These are phyloP conservation scores for Kodamaea neixiangensis DNA, from an alignment of 805 yeast genomes.

Conservation along the genomic window DNA sequence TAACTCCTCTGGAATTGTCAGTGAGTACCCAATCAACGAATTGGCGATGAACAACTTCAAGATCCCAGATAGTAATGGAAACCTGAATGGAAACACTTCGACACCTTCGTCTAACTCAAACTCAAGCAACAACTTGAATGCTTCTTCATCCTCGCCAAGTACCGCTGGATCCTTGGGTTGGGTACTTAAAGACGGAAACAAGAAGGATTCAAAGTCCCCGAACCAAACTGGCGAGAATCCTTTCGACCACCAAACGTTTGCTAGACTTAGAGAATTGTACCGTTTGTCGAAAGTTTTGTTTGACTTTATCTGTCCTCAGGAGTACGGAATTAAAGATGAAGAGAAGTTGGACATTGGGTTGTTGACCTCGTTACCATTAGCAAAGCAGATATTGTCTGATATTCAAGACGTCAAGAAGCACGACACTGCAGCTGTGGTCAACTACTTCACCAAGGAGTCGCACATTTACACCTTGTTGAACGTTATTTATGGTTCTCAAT, in stretches of 20 bases:
- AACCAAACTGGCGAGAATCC: conserved; percentile 31
- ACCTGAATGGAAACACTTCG: conserved; percentile 10
- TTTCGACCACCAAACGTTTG: conserved; percentile 79
- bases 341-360: conserved; percentile 96
- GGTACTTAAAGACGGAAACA: conserved; percentile 50
- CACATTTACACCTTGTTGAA: conserved; percentile 93
- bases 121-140: conserved; percentile 22
- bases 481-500: conserved; percentile 84
- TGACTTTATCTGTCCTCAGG: conserved; percentile 98
- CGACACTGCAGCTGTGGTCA: conserved; percentile 79
- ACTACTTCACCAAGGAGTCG: conserved; percentile 94
- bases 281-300: conserved; percentile 88
- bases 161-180: conserved; percentile 73
- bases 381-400: conserved; percentile 81
- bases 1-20: conserved; percentile 57
- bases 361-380: conserved; percentile 89
- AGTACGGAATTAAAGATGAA: conserved; percentile 93
- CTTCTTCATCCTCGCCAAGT: conserved; percentile 24
- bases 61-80: conserved; percentile 44
- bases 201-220: conserved; percentile 7
- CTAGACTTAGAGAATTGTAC: conserved; percentile 83
- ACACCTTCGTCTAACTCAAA: conserved; percentile 19
- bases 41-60: conserved; percentile 77
- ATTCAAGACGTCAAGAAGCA: conserved; percentile 75
- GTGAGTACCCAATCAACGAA: conserved; percentile 71